A percentile compares a stretch with the other conserved stretches of the same genome.
phyloP scores from a whole-genome alignment of 768 basidiomycete species.

The Psilocybe cubensis region DNA sequence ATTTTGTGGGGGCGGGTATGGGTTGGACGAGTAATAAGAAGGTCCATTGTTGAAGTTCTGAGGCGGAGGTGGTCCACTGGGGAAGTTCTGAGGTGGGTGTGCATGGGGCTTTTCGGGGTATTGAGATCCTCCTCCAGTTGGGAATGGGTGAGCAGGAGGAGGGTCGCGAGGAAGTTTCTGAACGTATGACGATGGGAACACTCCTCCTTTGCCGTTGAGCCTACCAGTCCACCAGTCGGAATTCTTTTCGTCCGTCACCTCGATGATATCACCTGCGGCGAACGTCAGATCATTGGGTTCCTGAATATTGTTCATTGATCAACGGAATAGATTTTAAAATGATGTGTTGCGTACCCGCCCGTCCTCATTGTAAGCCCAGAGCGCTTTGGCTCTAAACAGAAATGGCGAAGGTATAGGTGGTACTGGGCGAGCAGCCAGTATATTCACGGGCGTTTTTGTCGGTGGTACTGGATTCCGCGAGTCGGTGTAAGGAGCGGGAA shows the following conservation, averaged over 20 bases:
- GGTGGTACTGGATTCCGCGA: neutral
- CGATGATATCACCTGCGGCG: constrained; percentile 71
- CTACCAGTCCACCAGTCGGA: constrained; percentile 89
- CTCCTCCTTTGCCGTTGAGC: constrained; percentile 59
- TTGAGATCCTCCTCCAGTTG: neutral
- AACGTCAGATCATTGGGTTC: constrained; percentile 78
- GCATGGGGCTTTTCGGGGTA: constrained; percentile 12
- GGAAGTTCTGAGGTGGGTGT: constrained; percentile 16
- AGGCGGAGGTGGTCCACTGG: constrained; percentile 15
- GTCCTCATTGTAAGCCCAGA: constrained; percentile 70
- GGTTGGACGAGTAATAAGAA: constrained; percentile 24
- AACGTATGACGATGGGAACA: constrained; percentile 79
- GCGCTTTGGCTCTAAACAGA: constrained; percentile 50
- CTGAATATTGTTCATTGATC: constrained; percentile 35
- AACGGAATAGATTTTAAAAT: neutral
- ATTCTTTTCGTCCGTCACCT: constrained; percentile 74
- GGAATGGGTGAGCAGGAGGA: neutral
- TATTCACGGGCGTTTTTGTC: constrained; percentile 6
- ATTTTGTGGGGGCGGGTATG: constrained; percentile 20
- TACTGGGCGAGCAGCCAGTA: constrained; percentile 19
- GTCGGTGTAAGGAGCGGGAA: constrained; percentile 1
- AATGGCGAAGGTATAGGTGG: constrained; percentile 23
- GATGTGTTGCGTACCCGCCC: constrained; percentile 41
- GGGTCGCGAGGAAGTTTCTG: constrained; percentile 44
- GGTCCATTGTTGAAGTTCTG: constrained; percentile 13